Evolutionary conservation across 1,284 basidiomycete species (phyloP), one percentile per base, ranked within the genome.

Genomic region (Vanrija sp.): DNA sequence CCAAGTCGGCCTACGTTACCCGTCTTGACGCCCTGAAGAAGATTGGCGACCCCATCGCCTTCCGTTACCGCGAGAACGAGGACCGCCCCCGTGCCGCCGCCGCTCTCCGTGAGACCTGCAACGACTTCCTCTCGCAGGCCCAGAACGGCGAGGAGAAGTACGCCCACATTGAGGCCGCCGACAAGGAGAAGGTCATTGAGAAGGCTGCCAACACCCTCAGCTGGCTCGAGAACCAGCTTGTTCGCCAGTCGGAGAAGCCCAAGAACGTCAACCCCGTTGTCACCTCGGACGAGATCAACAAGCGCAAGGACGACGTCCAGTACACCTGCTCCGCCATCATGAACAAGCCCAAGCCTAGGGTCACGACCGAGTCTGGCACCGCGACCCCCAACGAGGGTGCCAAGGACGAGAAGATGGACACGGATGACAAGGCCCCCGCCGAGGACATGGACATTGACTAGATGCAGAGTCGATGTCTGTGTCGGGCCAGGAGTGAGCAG

Each of bases 221-320:
- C 78, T 96, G 93, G 93, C 83, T 97, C 61, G 89, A 94, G 68
- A 91, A 96, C 80, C 84, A 88, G 81, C 84, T 85, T 58, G 86
- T 85, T 57, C 82, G 87, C 66, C 93, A 96, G 81, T 80, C 82
- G 23, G 93, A 96, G 81, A 82, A 85, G 61, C 79, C 86, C 72
- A 93, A 94, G 85, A 87, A 89, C 71, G 84, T 86, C 60, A 86
- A 94, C 74, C 86, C 91, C 25, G 83, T 91, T 61, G 78, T 95
- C 75, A 90, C 83, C 55, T 83, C 81, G 51, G 84, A 80, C 53
- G 91, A 96, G 74, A 87, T 95, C 64, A 73, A 80, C 76, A 91
- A 91, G 86, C 89, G 87, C 82, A 82, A 84, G 68, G 92, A 96
- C 64, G 92, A 95, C 76, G 78, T 92, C 57, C 85, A 89, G 65